A percentile compares a stretch with the other conserved stretches of the same genome.
These are phyloP conservation scores for Aristolochia contorta DNA, from an alignment of 164 flowering plant genomes.

Conservation along the genomic window DNA sequence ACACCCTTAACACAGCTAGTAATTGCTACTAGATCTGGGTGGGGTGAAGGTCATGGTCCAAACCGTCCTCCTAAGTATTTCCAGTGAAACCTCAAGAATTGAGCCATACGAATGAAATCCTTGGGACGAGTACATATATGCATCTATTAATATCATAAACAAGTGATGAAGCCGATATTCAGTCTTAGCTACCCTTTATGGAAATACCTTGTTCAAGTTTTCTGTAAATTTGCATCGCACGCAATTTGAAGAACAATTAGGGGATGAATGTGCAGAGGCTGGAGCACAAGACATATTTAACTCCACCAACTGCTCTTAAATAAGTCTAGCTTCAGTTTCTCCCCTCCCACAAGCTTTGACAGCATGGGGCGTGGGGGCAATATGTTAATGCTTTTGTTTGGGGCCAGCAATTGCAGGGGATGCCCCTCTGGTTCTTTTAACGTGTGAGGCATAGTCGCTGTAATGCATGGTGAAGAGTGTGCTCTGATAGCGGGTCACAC, in stretches of 20 bases:
- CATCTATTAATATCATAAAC: too few species aligned
- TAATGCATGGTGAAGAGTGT: slow-evolving; percentile 75
- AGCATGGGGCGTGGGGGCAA: neutral
- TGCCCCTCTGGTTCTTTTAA: slow-evolving; percentile 52
- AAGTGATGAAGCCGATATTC: neutral
- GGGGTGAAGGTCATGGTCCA: too few species aligned
- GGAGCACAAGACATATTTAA: slow-evolving; percentile 1
- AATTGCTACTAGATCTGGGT: too few species aligned
- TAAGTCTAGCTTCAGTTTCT: neutral
- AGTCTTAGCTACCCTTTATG: too few species aligned
- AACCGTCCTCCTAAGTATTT: too few species aligned
- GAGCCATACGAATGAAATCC: too few species aligned
- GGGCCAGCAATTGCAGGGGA: slow-evolving; percentile 37
- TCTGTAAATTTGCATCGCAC: neutral
- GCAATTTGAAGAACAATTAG: slow-evolving; percentile 3
- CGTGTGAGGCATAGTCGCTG: slow-evolving; percentile 60
- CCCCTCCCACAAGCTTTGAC: neutral
- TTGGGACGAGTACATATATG: too few species aligned
- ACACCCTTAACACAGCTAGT: too few species aligned
- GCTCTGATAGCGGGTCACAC: slow-evolving; percentile 87
- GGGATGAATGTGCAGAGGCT: neutral
- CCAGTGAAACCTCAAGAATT: too few species aligned
- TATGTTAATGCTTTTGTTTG: slow-evolving; percentile 32
- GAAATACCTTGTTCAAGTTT: neutral
- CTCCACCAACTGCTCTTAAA: slow-evolving; percentile 3